A percentile compares a stretch with the other conserved stretches of the same genome.
phyloP scores from a whole-genome alignment of 768 basidiomycete genomes.

The Nidularia pulvinata region DNA sequence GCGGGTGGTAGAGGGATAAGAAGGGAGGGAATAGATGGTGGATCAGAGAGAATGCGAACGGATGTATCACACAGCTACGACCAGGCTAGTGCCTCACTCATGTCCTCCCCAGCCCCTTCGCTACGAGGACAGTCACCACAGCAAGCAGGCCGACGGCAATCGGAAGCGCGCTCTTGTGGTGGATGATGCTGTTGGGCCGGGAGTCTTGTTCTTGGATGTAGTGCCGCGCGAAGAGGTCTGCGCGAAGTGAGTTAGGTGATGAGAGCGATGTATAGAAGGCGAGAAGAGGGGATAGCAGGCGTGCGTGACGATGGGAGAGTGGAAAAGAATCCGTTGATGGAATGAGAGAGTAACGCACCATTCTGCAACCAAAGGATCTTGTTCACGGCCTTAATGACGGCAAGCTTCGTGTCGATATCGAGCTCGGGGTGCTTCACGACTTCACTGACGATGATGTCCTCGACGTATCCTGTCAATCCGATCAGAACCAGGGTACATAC shows the following conservation, averaged over 20 bases:
- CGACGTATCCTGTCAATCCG: constrained; percentile 17
- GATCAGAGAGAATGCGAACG: no score
- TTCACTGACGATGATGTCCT: constrained; percentile 27
- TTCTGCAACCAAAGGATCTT: constrained; percentile 14
- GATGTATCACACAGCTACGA: no score
- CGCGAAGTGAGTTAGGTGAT: not conserved
- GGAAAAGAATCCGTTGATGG: not conserved
- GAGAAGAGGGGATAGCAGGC: no score
- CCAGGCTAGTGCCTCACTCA: no score
- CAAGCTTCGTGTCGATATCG: constrained; percentile 23
- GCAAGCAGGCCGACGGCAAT: no score
- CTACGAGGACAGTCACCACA: no score
- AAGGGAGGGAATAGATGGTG: no score
- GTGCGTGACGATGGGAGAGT: not conserved
- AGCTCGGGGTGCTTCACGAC: constrained; percentile 27
- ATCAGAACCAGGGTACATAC: not conserved
- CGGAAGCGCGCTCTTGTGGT: no score
- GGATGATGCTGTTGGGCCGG: no score
- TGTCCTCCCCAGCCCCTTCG: no score
- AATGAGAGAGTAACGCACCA: not conserved
- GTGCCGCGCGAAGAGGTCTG: constrained; percentile 27
- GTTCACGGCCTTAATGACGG: constrained; percentile 29
- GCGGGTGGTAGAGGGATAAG: no score
- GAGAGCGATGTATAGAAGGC: no score
- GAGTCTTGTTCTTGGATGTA: constrained; percentile 13